Conservation (phyloP, 257 asterid species). For the Striga asiatica region DNA sequence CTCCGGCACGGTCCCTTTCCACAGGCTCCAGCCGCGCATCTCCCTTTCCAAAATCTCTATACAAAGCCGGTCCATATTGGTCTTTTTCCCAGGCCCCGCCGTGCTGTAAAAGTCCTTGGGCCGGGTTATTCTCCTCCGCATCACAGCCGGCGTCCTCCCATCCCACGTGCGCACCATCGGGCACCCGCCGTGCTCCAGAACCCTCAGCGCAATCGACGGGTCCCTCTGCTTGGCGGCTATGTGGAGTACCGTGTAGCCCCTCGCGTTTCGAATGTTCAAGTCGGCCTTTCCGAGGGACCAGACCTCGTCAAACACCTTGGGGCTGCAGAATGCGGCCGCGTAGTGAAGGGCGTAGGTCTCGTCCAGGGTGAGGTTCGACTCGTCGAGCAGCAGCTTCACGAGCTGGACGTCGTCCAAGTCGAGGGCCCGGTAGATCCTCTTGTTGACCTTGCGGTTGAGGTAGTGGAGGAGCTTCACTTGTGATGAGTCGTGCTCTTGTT, state of each 20-base stretch:
- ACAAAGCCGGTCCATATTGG: conserved; percentile 48
- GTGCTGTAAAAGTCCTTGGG: conserved; percentile 37
- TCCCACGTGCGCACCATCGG: background rate
- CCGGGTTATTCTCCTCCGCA: conserved; percentile 49
- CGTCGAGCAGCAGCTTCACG: conserved; percentile 42
- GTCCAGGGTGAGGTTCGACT: conserved; percentile 47
- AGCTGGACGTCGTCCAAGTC: conserved; percentile 21
- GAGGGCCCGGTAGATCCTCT: conserved; percentile 46
- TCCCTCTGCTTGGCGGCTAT: conserved; percentile 63
- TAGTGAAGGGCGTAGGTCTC: conserved; percentile 58
- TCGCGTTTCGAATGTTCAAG: conserved; percentile 33
- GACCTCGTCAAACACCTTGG: conserved; percentile 35
- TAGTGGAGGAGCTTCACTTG: conserved; percentile 21
- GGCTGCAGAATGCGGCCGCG: conserved; percentile 57
- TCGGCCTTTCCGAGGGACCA: conserved; percentile 34
- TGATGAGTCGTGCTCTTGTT: conserved; percentile 15
- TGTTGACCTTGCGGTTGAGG: conserved; percentile 24
- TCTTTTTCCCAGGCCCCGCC: conserved; percentile 33
- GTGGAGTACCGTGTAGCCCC: conserved; percentile 19
- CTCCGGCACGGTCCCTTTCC: conserved; percentile 34
- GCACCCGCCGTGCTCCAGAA: background rate
- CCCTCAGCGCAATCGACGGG: conserved; percentile 33
- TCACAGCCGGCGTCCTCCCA: conserved; percentile 18
- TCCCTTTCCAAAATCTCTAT: conserved; percentile 62
- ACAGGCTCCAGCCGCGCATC: conserved; percentile 43